These are phyloP conservation scores for Boletus coccyginus DNA, from an alignment of 768 basidiomycete genomes.

Conservation along the genomic window DNA sequence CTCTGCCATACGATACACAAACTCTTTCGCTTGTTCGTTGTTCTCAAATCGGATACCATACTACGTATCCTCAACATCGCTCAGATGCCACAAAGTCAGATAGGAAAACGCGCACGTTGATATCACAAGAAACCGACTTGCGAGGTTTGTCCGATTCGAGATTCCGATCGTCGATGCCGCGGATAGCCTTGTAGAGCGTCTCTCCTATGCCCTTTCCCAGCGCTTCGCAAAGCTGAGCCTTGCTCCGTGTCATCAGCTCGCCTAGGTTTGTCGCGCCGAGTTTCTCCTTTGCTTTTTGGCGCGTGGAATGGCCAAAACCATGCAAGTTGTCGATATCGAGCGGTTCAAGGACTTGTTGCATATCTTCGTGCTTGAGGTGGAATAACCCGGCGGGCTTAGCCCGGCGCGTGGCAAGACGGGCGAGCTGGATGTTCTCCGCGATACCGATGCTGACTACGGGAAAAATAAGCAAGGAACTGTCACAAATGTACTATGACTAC, in stretches of 20 bases:
- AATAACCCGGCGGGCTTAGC: slow-evolving; percentile 91
- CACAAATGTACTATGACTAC: slow-evolving; percentile 34
- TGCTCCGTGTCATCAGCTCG: slow-evolving; percentile 63
- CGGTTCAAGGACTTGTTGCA: slow-evolving; percentile 55
- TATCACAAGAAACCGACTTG: slow-evolving; percentile 91
- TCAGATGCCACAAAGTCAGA: background rate
- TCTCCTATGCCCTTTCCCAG: slow-evolving; percentile 83
- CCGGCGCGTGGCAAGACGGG: slow-evolving; percentile 83
- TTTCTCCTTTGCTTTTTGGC: slow-evolving; percentile 78
- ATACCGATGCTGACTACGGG: slow-evolving; percentile 85
- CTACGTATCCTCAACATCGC: slow-evolving; percentile 38
- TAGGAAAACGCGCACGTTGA: slow-evolving; percentile 65
- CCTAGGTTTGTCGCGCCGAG: slow-evolving; percentile 70
- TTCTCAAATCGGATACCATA: slow-evolving; percentile 94
- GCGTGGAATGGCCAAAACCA: slow-evolving; percentile 77
- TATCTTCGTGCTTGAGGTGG: slow-evolving; percentile 60
- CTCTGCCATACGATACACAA: slow-evolving; percentile 70
- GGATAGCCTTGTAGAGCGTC: slow-evolving; percentile 77
- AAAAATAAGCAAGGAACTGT: background rate
- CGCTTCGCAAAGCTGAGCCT: slow-evolving; percentile 60
- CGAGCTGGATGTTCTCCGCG: slow-evolving; percentile 87
- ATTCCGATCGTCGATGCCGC: slow-evolving; percentile 79
- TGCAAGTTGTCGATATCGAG: slow-evolving; percentile 80
- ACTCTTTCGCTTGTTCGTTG: slow-evolving; percentile 75
- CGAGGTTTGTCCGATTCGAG: slow-evolving; percentile 83